Conservation (phyloP, 1,284 basidiomycete species). For the Tetrapyrgos nigripes region DNA sequence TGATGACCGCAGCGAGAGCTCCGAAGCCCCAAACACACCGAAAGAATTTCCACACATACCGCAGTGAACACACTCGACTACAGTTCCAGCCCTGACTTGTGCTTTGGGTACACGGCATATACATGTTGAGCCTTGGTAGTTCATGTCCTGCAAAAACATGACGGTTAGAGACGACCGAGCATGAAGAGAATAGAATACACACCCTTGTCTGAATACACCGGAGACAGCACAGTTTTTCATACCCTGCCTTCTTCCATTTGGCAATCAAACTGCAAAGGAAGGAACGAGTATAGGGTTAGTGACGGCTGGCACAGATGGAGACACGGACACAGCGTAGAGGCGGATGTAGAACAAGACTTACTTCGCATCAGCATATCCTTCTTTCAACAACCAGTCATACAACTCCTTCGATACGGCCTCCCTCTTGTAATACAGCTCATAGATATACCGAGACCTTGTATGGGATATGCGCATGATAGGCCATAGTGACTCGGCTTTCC, state of each 20-base stretch:
- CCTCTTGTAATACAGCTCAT: slow-evolving; percentile 98
- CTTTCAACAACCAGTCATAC: slow-evolving; percentile 98
- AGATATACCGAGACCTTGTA: slow-evolving; percentile 95
- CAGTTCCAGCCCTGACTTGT: slow-evolving; percentile 86
- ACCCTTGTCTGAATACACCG: slow-evolving; percentile 96
- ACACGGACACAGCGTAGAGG: not conserved
- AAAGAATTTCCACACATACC: slow-evolving; percentile 61
- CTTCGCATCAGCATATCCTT: slow-evolving; percentile 98
- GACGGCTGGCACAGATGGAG: not conserved
- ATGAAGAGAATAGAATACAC: slow-evolving; percentile 26
- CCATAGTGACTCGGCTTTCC: slow-evolving; percentile 97
- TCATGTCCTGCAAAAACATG: slow-evolving; percentile 82
- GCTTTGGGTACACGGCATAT: slow-evolving; percentile 98
- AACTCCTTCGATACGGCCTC: slow-evolving; percentile 94
- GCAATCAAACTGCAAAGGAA: slow-evolving; percentile 84
- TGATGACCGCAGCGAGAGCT: not conserved
- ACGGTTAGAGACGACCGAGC: slow-evolving; percentile 18
- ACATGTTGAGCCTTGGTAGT: slow-evolving; percentile 99
- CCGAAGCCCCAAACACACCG: slow-evolving; percentile 3
- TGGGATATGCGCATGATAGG: slow-evolving; percentile 99
- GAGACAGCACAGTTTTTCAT: slow-evolving; percentile 98
- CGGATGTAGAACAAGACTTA: slow-evolving; percentile 52
- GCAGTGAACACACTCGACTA: slow-evolving; percentile 98
- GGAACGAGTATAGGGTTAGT: not conserved
- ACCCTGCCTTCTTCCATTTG: slow-evolving; percentile 99